phyloP scores from a whole-genome alignment of 345 rosid species.

The Dipteronia dyeriana region DNA sequence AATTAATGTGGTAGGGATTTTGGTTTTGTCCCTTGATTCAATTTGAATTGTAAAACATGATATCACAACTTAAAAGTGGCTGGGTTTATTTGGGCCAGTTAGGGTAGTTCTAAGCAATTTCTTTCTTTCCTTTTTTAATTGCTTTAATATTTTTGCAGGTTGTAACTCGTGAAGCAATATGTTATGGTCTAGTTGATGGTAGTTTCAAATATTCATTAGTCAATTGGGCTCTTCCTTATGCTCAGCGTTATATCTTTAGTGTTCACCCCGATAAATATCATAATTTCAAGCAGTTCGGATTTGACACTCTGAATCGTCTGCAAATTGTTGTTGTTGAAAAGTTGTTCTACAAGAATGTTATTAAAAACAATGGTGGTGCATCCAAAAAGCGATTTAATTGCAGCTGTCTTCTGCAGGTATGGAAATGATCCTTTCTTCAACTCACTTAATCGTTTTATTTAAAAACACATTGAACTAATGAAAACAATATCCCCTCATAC shows the following conservation, averaged over 20 bases:
- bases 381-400: constrained; percentile 57
- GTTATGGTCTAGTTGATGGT: constrained; percentile 50
- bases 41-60: background rate
- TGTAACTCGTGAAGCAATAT: constrained; percentile 73
- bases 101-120: background rate
- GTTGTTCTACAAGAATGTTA: constrained; percentile 64
- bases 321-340: constrained; percentile 64
- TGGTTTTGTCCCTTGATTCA: background rate
- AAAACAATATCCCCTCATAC: background rate
- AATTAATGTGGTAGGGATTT: background rate
- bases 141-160: constrained; percentile 45
- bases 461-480: background rate
- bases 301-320: constrained; percentile 43
- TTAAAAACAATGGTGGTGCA: constrained; percentile 44
- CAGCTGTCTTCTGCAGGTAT: constrained; percentile 76
- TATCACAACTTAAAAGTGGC: background rate
- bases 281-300: constrained; percentile 53
- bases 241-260: constrained; percentile 78
- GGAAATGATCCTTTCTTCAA: constrained; percentile 6
- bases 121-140: background rate
- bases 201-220: constrained; percentile 55
- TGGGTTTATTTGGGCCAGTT: background rate
- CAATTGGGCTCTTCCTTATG: constrained; percentile 93
- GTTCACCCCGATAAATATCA: constrained; percentile 56
- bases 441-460: background rate